Base-by-base conservation (phyloP, 805 yeast species). In the Teunomyces tritomae region DNA sequence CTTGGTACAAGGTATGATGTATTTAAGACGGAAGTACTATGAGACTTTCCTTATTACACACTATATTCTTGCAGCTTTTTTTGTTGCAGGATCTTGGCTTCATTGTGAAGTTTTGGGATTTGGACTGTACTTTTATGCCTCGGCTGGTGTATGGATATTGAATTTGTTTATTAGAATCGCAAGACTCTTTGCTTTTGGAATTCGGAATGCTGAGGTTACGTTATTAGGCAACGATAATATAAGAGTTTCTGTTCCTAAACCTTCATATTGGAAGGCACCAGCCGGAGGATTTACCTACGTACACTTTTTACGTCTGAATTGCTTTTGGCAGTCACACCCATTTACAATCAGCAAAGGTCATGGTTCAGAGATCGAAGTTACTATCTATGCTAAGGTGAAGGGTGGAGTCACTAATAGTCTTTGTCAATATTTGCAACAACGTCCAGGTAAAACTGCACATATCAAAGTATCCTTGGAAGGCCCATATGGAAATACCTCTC, bases 301-400 rank as follows among this genome's bases (percentile, higher is more conserved):
- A n/a, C 81, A 78, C 54, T 70, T 79, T 51, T 57, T 80, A 39
- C 66, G 57, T 32, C 68, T 71, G 39, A 55, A 66, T 34, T 64
- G 74, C 73, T 78, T 80, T 56, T 79, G 84, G 80, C 84, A 84
- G 55, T 81, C 87, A 1, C 89, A 84, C 60, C 89, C 89, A 2
- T 84, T 84, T 53, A 82, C 88, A 0, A 69, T 78, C 13, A 67
- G 78, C 16, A 73, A 77, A 14, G 59, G 75, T 0, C 66, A 60
- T 5, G 64, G 63, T 5, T 74, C 68, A 10, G 65, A 71, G 13
- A 72, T 79, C 34, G 70, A 74, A 48, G 62, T 70, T 37, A 76
- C 76, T 27, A 70, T 83, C 43, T 65, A 72, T 45, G 65, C 79
- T 43, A 77, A 77, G 57, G 77, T 77, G 3, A 78, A 82, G 52